Conservation (phyloP, 768 basidiomycete genomes). For the Xanthoconium purpureum region DNA sequence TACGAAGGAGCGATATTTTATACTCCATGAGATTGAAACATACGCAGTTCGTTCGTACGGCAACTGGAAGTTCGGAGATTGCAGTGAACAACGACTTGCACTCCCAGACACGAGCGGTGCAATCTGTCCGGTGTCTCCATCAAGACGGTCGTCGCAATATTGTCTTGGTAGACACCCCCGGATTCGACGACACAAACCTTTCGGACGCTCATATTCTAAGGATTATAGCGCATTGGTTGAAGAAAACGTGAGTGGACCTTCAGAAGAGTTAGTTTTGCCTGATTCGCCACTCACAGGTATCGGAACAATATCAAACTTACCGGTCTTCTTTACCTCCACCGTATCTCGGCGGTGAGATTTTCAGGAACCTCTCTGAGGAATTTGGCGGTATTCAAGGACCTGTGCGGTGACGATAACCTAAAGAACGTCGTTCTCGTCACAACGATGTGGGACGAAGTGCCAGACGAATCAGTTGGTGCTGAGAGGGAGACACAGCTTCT, state of each 20-base stretch:
- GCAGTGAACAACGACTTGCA: neutral
- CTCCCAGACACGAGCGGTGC: constrained; percentile 7
- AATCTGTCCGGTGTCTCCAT: constrained; percentile 3
- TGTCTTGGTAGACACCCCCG: neutral
- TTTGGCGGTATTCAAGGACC: neutral
- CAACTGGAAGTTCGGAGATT: too few species aligned
- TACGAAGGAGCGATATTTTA: neutral
- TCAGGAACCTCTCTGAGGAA: neutral
- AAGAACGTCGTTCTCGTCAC: too few species aligned
- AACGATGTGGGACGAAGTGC: too few species aligned
- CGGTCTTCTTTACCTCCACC: neutral
- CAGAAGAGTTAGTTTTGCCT: too few species aligned
- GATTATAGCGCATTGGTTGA: constrained; percentile 14
- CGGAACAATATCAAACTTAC: too few species aligned
- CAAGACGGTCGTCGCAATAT: constrained; percentile 11
- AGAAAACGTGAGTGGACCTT: constrained; percentile 9
- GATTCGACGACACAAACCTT: too few species aligned
- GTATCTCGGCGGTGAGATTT: neutral
- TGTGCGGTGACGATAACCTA: neutral
- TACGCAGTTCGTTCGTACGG: too few species aligned
- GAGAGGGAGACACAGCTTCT: too few species aligned
- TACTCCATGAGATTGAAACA: too few species aligned
- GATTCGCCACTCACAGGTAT: too few species aligned
- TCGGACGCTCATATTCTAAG: neutral
- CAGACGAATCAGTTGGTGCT: too few species aligned